phyloP scores from a whole-genome alignment of 768 basidiomycete species.

The Kwoniella sp. region DNA sequence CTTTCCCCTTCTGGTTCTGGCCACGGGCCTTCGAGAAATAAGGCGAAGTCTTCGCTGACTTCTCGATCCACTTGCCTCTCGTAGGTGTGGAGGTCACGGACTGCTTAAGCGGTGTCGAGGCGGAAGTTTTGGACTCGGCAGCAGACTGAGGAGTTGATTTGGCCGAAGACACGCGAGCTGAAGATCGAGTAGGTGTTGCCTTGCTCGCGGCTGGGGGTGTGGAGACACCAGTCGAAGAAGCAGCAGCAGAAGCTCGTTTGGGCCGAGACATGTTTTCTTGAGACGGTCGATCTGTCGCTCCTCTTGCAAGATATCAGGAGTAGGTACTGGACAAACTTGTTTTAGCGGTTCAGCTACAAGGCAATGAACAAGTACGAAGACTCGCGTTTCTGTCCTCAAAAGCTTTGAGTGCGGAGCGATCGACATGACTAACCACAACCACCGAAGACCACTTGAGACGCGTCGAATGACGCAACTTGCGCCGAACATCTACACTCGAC shows the following conservation, averaged over 20 bases:
- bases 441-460: neutral
- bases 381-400: no score
- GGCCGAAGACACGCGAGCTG: conserved; percentile 11
- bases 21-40: conserved; percentile 28
- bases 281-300: neutral
- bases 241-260: neutral
- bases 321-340: no score
- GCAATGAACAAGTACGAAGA: no score
- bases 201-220: neutral
- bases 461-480: conserved; percentile 17
- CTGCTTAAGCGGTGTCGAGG: conserved; percentile 17
- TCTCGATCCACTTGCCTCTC: conserved; percentile 14
- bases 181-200: neutral
- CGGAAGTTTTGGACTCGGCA: neutral
- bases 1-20: neutral
- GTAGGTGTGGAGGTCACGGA: conserved; percentile 14
- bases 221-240: neutral
- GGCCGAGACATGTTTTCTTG: conserved; percentile 4
- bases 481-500: neutral
- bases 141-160: conserved; percentile 9
- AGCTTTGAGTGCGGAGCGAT: neutral
- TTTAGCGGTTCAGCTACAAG: no score
- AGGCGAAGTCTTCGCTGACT: conserved; percentile 34
- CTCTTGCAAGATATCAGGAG: no score
- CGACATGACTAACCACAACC: neutral